These are phyloP conservation scores for Aspergillus chevalieri DNA, from an alignment of 2,329 filamentous ascomycete genomes.

Conservation along the genomic window DNA sequence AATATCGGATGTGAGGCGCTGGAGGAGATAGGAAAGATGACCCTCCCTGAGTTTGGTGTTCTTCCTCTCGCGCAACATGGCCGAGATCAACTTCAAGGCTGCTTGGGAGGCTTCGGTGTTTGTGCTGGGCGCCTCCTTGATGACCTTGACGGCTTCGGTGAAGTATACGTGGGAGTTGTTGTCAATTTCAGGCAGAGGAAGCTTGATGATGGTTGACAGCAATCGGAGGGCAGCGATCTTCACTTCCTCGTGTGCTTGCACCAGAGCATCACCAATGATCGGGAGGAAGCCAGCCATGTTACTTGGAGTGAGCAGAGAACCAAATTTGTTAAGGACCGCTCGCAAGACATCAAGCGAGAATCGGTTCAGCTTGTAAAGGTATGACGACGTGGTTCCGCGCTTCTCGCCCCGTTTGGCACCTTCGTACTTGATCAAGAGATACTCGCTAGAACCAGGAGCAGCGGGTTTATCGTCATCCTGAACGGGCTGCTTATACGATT, in stretches of 20 bases:
- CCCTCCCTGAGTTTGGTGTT: conserved; percentile 71
- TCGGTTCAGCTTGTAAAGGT: conserved; percentile 78
- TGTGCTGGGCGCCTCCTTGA: conserved; percentile 70
- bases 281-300: conserved; percentile 84
- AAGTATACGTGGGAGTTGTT: conserved; percentile 70
- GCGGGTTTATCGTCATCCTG: conserved; percentile 27
- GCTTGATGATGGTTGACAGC: conserved; percentile 76
- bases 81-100: conserved; percentile 78
- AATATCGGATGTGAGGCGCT: conserved; percentile 76
- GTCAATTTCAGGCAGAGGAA: conserved; percentile 66
- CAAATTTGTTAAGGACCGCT: conserved; percentile 78
- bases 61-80: conserved; percentile 73
- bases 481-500: conserved; percentile 65
- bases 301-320: conserved; percentile 67
- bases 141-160: conserved; percentile 74
- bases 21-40: conserved; percentile 74
- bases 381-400: conserved; percentile 66
- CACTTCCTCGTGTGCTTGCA: conserved; percentile 84
- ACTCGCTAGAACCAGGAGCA: conserved; percentile 28
- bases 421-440: conserved; percentile 72
- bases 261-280: conserved; percentile 77
- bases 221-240: conserved; percentile 81
- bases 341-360: conserved; percentile 86
- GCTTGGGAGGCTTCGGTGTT: conserved; percentile 80
- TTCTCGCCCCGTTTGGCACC: conserved; percentile 68